phyloP scores from a whole-genome alignment of 2,329 filamentous ascomycete genomes.

The Diaporthe citri region DNA sequence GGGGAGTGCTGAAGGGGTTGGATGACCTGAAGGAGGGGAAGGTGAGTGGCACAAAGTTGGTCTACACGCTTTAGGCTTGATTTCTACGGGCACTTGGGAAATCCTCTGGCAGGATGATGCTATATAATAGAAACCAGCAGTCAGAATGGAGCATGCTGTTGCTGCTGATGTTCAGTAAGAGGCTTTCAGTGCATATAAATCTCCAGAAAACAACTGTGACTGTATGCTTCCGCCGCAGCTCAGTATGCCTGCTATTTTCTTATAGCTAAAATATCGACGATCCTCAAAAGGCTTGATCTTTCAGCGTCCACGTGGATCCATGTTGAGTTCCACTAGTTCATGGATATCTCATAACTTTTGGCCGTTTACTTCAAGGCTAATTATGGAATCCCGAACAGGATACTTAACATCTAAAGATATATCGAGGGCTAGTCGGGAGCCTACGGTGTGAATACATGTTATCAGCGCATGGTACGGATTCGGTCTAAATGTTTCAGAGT shows the following conservation, averaged over 20 bases:
- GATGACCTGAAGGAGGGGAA: slow-evolving; percentile 47
- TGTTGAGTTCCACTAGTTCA: background rate
- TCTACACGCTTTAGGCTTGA: slow-evolving; percentile 48
- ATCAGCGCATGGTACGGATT: background rate
- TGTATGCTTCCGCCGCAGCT: background rate
- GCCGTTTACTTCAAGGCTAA: background rate
- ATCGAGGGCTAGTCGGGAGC: background rate
- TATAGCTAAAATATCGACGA: too few relatives aligned
- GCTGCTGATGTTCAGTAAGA: background rate
- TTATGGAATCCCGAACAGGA: background rate
- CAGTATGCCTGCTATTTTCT: background rate
- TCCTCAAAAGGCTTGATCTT: background rate
- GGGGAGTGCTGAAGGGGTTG: slow-evolving; percentile 49
- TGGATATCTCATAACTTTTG: background rate
- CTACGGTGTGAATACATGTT: background rate
- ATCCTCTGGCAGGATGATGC: too few relatives aligned
- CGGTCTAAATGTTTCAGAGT: background rate
- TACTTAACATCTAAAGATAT: background rate
- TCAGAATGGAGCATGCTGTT: background rate
- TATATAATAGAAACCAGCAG: background rate
- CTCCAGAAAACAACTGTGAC: background rate
- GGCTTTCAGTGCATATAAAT: background rate
- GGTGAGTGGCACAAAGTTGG: slow-evolving; percentile 56
- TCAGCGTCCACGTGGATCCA: background rate
- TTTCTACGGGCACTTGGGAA: background rate